phyloP scores from a whole-genome alignment of 2,329 filamentous ascomycete species.

The Calonectria ilicicola region DNA sequence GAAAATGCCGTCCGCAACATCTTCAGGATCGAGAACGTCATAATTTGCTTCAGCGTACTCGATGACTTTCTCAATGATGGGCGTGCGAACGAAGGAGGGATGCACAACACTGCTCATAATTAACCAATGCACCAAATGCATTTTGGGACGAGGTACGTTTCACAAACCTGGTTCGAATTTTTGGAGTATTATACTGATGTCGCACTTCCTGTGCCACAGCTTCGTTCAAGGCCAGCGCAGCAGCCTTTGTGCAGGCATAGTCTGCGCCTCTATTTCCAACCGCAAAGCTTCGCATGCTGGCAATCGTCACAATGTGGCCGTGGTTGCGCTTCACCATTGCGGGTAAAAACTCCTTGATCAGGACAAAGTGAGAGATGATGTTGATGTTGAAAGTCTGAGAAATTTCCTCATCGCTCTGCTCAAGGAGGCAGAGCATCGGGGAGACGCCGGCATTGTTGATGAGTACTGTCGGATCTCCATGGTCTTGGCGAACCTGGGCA shows the following conservation, averaged over 20 bases:
- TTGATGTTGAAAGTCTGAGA: slow-evolving; percentile 69
- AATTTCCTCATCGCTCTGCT: not conserved
- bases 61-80: not conserved
- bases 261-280: slow-evolving; percentile 70
- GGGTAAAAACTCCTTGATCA: slow-evolving; percentile 72
- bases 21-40: not conserved
- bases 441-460: slow-evolving; percentile 13
- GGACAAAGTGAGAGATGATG: slow-evolving; percentile 71
- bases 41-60: not conserved
- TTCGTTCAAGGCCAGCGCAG: slow-evolving; percentile 73
- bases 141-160: not conserved
- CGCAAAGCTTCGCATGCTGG: slow-evolving; percentile 70
- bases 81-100: not conserved
- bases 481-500: not conserved
- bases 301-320: slow-evolving; percentile 76
- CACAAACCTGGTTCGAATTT: not conserved
- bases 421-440: not conserved
- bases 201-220: slow-evolving; percentile 65
- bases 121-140: not conserved
- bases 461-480: slow-evolving; percentile 10
- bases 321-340: slow-evolving; percentile 69
- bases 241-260: slow-evolving; percentile 72
- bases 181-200: slow-evolving; percentile 64
- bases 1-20: not conserved
- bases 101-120: not conserved